Percentiles rank a stretch among this genome's conserved stretches.
These are phyloP conservation scores for Pythium brachiatum DNA, from an alignment of 352 stramenopile genomes.

Conservation along the genomic window DNA sequence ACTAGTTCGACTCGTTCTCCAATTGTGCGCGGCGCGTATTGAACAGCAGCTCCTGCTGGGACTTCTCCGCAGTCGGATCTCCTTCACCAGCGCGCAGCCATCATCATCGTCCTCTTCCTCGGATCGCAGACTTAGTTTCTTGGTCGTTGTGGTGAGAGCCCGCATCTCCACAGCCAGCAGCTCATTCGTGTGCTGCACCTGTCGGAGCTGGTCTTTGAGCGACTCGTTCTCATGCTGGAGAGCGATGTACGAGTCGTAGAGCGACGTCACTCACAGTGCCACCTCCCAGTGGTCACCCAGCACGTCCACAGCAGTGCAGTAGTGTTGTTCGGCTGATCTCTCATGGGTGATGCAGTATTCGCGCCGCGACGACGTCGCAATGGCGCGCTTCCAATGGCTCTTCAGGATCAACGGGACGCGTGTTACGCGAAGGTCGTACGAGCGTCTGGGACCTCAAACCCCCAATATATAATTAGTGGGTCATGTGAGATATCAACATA, in stretches of 20 bases:
- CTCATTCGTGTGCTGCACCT: slow-evolving; percentile 34
- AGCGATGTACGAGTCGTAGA: slow-evolving; percentile 72
- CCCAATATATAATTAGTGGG: no score
- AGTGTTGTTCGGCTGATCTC: slow-evolving; percentile 21
- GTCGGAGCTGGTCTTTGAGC: slow-evolving; percentile 30
- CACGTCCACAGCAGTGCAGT: slow-evolving; percentile 10
- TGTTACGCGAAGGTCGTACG: slow-evolving; percentile 17
- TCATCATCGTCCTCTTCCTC: slow-evolving; percentile 23
- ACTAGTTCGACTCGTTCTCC: slow-evolving; percentile 27
- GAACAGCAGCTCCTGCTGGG: slow-evolving; percentile 35
- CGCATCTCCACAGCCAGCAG: slow-evolving; percentile 21
- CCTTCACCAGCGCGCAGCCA: slow-evolving; percentile 25
- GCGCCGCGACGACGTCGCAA: neutral
- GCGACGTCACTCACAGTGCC: slow-evolving; percentile 67
- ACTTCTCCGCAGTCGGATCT: slow-evolving; percentile 58
- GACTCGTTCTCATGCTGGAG: slow-evolving; percentile 53
- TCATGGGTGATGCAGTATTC: neutral
- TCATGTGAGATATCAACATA: no score
- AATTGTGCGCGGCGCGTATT: slow-evolving; percentile 37
- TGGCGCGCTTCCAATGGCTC: slow-evolving; percentile 3
- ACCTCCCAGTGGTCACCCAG: slow-evolving; percentile 64
- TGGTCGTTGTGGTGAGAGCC: slow-evolving; percentile 12
- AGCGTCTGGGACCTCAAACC: neutral
- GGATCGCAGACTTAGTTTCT: neutral
- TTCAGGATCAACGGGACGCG: slow-evolving; percentile 11